These are phyloP conservation scores for Mucor saturninus DNA, from an alignment of 371 early-diverging fungal genomes.

Conservation along the genomic window DNA sequence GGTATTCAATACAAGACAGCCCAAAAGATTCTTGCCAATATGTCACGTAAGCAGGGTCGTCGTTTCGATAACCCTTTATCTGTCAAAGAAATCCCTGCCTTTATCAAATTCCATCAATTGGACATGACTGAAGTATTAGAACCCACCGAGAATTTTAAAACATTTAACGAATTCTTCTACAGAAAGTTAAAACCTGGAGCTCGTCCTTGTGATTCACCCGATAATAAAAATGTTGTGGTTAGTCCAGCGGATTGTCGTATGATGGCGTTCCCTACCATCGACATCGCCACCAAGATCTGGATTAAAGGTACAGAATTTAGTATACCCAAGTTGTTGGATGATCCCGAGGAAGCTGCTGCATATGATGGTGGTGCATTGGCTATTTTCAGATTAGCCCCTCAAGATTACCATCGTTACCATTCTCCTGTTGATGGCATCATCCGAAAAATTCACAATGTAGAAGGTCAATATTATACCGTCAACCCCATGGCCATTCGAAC, in stretches of 20 bases:
- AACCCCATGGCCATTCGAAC: conserved; percentile 89
- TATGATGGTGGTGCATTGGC: conserved; percentile 74
- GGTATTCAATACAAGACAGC: conserved; percentile 56
- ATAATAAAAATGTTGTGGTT: conserved; percentile 70
- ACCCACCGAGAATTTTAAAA: conserved; percentile 71
- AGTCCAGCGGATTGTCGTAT: conserved; percentile 85
- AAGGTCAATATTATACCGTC: conserved; percentile 83
- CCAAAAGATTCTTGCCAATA: conserved; percentile 59
- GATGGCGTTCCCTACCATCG: conserved; percentile 72
- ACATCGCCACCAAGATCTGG: conserved; percentile 80
- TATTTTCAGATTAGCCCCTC: conserved; percentile 86
- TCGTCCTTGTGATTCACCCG: conserved; percentile 66
- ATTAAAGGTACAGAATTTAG: conserved; percentile 86
- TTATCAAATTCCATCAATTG: conserved; percentile 80
- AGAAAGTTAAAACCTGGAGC: conserved; percentile 78
- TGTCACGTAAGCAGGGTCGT: conserved; percentile 78
- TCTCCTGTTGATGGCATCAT: conserved; percentile 79
- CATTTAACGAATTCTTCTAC: conserved; percentile 91
- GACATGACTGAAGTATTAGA: conserved; percentile 65
- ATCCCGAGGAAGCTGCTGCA: conserved; percentile 55
- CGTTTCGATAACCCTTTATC: conserved; percentile 77
- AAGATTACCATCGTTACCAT: conserved; percentile 91
- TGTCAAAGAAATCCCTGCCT: conserved; percentile 71
- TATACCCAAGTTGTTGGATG: conserved; percentile 61
- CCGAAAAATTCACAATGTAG: conserved; percentile 59